These are phyloP conservation scores for Zymoseptoria passerinii DNA, from an alignment of 2,329 filamentous ascomycete genomes.

Conservation along the genomic window DNA sequence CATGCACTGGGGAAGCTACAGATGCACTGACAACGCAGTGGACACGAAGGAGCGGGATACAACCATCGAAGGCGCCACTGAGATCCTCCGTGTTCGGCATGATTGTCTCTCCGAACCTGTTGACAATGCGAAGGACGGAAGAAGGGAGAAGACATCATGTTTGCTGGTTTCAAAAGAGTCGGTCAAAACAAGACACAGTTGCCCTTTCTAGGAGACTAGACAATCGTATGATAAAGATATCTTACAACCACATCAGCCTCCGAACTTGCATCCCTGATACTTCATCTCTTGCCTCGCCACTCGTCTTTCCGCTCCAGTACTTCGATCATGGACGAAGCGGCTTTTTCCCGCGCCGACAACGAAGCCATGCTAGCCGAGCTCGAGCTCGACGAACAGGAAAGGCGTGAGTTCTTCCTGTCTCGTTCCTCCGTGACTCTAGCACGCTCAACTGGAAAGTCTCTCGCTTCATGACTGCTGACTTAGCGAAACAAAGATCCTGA, in stretches of 20 bases:
- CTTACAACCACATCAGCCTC: background rate
- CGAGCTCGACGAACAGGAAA: background rate
- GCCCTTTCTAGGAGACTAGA: background rate
- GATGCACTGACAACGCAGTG: too few species aligned
- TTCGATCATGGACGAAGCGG: background rate
- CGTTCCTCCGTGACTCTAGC: background rate
- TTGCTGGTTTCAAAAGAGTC: background rate
- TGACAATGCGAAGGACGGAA: background rate
- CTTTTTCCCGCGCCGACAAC: background rate
- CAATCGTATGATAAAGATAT: background rate
- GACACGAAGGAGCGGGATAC: too few species aligned
- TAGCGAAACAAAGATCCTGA: background rate
- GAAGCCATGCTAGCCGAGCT: background rate
- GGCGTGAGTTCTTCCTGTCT: background rate
- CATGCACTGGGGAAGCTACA: too few species aligned
- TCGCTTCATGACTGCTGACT: background rate
- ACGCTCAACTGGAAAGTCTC: too few species aligned
- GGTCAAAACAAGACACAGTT: background rate
- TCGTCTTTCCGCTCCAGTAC: too few species aligned
- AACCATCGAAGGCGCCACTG: too few species aligned
- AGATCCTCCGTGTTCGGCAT: background rate
- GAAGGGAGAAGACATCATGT: background rate
- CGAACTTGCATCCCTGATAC: background rate
- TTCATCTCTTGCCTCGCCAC: too few species aligned
- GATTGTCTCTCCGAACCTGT: background rate